Evolutionary conservation across 1,284 basidiomycete genomes (phyloP).

Genomic region (Irpex sp.): DNA sequence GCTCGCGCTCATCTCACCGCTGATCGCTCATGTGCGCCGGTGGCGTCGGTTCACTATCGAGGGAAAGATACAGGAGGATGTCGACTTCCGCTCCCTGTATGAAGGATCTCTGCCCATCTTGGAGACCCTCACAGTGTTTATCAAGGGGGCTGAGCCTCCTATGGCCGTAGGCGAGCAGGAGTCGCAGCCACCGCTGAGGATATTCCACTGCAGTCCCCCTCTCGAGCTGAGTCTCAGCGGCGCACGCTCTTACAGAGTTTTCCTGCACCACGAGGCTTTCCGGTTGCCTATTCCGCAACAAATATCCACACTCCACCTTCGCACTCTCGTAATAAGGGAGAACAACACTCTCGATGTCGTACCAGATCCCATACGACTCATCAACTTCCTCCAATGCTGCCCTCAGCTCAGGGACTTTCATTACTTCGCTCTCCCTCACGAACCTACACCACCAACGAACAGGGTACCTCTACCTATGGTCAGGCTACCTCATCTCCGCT

Average conservation of each 20-base stretch:
- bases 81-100: slow-evolving; percentile 9
- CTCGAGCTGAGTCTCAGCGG: neutral
- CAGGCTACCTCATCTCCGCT: slow-evolving; percentile 47
- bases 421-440: slow-evolving; percentile 49
- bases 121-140: slow-evolving; percentile 9
- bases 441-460: slow-evolving; percentile 33
- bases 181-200: neutral
- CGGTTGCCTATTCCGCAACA: slow-evolving; percentile 37
- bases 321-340: slow-evolving; percentile 50
- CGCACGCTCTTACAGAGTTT: slow-evolving; percentile 9
- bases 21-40: slow-evolving; percentile 46
- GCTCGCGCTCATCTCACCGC: slow-evolving; percentile 56
- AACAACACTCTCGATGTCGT: slow-evolving; percentile 28
- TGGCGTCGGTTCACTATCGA: slow-evolving; percentile 47
- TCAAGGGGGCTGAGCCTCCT: slow-evolving; percentile 12
- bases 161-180: neutral
- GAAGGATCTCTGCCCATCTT: slow-evolving; percentile 7
- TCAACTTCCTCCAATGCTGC: slow-evolving; percentile 53
- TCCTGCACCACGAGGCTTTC: slow-evolving; percentile 25
- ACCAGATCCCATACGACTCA: slow-evolving; percentile 40
- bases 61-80: slow-evolving; percentile 19
- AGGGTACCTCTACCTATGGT: slow-evolving; percentile 34
- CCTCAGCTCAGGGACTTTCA: slow-evolving; percentile 53
- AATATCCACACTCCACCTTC: slow-evolving; percentile 47
- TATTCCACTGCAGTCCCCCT: slow-evolving; percentile 4